Evolutionary conservation across 768 basidiomycete genomes (phyloP).

Genomic region (Tricholoma matsutake): DNA sequence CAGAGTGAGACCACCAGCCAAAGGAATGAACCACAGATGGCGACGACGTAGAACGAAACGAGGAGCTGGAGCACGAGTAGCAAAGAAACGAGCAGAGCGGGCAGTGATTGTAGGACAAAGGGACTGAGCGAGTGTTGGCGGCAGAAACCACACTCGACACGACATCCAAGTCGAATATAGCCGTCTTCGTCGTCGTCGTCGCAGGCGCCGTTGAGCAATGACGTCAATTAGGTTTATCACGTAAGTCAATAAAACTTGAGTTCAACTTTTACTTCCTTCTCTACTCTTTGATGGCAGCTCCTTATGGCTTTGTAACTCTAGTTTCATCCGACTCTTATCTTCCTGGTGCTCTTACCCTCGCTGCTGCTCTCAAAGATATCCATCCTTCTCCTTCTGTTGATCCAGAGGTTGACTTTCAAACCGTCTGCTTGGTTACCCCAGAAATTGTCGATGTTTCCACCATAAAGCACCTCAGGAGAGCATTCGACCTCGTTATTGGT

Average conservation of each 20-base stretch:
- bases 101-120: conserved; percentile 4
- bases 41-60: conserved; percentile 27
- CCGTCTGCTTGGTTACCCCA: conserved; percentile 91
- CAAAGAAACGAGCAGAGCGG: conserved; percentile 27
- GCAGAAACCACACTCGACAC: background rate
- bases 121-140: conserved; percentile 21
- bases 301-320: conserved; percentile 87
- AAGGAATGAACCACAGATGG: conserved; percentile 53
- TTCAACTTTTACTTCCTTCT: background rate
- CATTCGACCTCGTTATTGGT: conserved; percentile 84
- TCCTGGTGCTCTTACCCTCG: conserved; percentile 86
- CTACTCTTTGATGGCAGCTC: conserved; percentile 50
- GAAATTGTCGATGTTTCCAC: conserved; percentile 84
- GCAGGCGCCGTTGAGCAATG: background rate
- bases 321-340: conserved; percentile 91
- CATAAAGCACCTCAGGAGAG: conserved; percentile 74
- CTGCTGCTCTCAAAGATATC: conserved; percentile 78
- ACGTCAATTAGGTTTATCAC: too few relatives aligned
- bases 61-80: conserved; percentile 22
- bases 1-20: conserved; percentile 52
- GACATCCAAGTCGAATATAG: conserved; percentile 16
- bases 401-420: conserved; percentile 68
- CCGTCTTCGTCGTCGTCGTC: conserved; percentile 10
- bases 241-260: background rate
- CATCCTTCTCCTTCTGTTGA: conserved; percentile 58